Evolutionary conservation across 2,329 filamentous ascomycete species (phyloP).

Genomic region (Verticillium longisporum): DNA sequence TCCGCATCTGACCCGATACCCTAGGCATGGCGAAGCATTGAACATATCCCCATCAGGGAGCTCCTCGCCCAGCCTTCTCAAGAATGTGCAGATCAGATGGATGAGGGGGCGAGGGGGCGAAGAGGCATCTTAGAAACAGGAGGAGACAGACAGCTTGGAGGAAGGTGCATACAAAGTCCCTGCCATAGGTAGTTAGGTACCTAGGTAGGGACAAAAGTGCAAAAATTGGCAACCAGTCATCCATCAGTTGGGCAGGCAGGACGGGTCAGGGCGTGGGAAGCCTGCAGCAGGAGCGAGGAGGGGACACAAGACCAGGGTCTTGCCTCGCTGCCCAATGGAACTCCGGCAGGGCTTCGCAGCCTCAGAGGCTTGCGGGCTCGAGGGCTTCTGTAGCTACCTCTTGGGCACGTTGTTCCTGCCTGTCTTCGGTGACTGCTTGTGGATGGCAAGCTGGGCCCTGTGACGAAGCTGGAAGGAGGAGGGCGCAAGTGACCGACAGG

Average conservation of each 20-base stretch:
- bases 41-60: neutral
- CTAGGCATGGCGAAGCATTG: neutral
- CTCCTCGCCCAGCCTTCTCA: neutral
- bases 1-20: neutral
- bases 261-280: too few relatives aligned
- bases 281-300: too few relatives aligned
- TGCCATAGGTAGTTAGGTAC: too few relatives aligned
- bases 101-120: neutral
- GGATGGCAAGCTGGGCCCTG: neutral
- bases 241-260: neutral
- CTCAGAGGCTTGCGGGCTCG: neutral
- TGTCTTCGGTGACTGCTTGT: neutral
- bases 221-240: too few relatives aligned
- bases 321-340: neutral
- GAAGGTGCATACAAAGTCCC: too few relatives aligned
- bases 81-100: neutral
- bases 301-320: neutral
- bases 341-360: neutral
- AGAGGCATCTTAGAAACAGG: neutral
- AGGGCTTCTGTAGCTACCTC: neutral
- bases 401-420: too few relatives aligned
- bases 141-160: too few relatives aligned
- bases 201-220: too few relatives aligned
- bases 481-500: neutral
- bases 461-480: neutral